Evolutionary conservation across 1,284 basidiomycete genomes (phyloP).

Genomic region (Thelephora terrestris): DNA sequence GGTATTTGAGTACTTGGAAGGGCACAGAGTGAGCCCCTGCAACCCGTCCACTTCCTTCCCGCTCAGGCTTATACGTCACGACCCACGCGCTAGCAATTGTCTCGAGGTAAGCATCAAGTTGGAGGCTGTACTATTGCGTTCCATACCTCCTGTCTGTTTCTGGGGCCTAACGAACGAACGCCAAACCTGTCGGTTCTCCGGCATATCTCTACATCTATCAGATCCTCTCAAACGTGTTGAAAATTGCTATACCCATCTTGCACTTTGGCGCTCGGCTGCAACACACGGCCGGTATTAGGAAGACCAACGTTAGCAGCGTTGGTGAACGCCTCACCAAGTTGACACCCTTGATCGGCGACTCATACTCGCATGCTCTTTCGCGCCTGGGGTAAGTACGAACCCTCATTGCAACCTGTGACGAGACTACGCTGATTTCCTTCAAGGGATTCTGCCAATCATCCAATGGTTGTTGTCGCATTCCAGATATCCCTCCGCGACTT

Average conservation of each 20-base stretch:
- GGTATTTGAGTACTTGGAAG: conserved; percentile 1
- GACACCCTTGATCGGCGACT: conserved; percentile 47
- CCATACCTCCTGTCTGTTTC: neutral
- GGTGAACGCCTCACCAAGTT: conserved; percentile 49
- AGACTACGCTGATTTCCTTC: neutral
- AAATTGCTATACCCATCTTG: conserved; percentile 56
- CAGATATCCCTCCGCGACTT: conserved; percentile 55
- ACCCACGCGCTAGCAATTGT: too few relatives aligned
- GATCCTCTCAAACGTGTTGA: conserved; percentile 63
- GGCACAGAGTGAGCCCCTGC: neutral
- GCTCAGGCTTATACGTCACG: too few relatives aligned
- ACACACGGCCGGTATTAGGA: conserved; percentile 46
- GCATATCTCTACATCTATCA: conserved; percentile 17
- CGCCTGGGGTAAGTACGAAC: conserved; percentile 52
- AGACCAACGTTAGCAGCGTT: conserved; percentile 36
- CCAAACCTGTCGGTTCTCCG: too few relatives aligned
- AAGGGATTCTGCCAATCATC: conserved; percentile 66
- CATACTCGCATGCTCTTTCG: conserved; percentile 64
- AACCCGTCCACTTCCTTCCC: too few relatives aligned
- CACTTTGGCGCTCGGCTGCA: conserved; percentile 57
- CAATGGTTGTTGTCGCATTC: conserved; percentile 72
- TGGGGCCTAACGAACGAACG: neutral
- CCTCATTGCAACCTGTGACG: neutral
- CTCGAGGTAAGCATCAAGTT: neutral
- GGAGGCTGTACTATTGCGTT: neutral